These are phyloP conservation scores for Suaeda aralocaspica DNA, from an alignment of 148 eudicot species.

Conservation along the genomic window DNA sequence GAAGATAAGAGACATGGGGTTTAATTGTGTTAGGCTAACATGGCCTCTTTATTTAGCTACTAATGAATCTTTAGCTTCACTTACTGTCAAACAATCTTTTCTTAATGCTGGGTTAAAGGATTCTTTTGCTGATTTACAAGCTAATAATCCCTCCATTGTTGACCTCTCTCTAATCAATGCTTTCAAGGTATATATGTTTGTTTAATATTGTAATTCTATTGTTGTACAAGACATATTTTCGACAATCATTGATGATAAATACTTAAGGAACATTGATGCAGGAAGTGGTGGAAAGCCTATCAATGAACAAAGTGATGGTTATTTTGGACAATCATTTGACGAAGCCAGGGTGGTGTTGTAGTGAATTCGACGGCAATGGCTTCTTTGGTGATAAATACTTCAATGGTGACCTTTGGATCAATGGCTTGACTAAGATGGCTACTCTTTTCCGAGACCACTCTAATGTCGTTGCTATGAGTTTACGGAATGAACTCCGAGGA, in stretches of 20 bases:
- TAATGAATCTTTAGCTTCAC: conserved; percentile 42
- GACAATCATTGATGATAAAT: too few species aligned
- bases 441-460: conserved; percentile 47
- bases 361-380: conserved; percentile 64
- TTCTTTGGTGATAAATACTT: conserved; percentile 80
- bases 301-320: conserved; percentile 63
- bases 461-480: conserved; percentile 83
- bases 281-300: conserved; percentile 70
- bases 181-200: conserved; percentile 80
- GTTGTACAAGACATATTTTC: too few species aligned
- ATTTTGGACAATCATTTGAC: conserved; percentile 83
- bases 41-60: conserved; percentile 78
- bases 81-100: conserved; percentile 57
- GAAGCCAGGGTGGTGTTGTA: conserved; percentile 91
- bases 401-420: conserved; percentile 60
- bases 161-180: conserved; percentile 58
- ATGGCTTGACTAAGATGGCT: conserved; percentile 66
- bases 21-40: conserved; percentile 88
- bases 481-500: conserved; percentile 93
- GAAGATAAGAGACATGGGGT: conserved; percentile 52
- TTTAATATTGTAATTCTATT: too few species aligned
- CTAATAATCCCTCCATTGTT: conserved; percentile 61
- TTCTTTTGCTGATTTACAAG: conserved; percentile 36
- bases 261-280: too few species aligned
- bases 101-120: conserved; percentile 35